phyloP scores from a whole-genome alignment of 345 rosid genomes.

The Mangifera indica region DNA sequence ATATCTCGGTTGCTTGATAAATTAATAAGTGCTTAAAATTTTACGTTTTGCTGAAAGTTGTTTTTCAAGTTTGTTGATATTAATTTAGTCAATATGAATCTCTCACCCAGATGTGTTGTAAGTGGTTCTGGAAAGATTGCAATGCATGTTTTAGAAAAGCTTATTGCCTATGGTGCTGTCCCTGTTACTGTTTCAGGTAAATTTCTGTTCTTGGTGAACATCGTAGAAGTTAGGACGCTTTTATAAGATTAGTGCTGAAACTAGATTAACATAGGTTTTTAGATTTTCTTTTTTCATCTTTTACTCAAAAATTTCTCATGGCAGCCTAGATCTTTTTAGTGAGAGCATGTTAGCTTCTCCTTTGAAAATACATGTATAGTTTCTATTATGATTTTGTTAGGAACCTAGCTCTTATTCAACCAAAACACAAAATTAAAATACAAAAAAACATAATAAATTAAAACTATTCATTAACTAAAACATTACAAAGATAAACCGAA shows the following conservation, averaged over 20 bases:
- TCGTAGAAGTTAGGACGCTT: background rate
- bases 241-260: background rate
- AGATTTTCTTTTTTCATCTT: background rate
- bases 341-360: conserved; percentile 7
- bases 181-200: conserved; percentile 91
- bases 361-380: background rate
- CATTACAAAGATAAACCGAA: too few relatives aligned
- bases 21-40: background rate
- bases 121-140: conserved; percentile 99
- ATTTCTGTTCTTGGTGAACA: conserved; percentile 6
- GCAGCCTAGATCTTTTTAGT: too few relatives aligned
- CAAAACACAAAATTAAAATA: too few relatives aligned
- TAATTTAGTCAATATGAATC: conserved; percentile 17
- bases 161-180: conserved; percentile 89
- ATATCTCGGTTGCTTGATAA: background rate
- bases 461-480: too few relatives aligned
- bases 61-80: conserved; percentile 13
- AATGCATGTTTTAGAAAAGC: conserved; percentile 96
- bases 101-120: conserved; percentile 69
- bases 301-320: conserved; percentile 7
- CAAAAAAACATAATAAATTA: too few relatives aligned
- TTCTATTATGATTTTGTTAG: too few relatives aligned
- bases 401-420: too few relatives aligned
- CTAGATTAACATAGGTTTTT: conserved; percentile 4
- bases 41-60: background rate